These are phyloP conservation scores for Torulaspora pretoriensis DNA, from an alignment of 1,139 yeast genomes.

Conservation along the genomic window DNA sequence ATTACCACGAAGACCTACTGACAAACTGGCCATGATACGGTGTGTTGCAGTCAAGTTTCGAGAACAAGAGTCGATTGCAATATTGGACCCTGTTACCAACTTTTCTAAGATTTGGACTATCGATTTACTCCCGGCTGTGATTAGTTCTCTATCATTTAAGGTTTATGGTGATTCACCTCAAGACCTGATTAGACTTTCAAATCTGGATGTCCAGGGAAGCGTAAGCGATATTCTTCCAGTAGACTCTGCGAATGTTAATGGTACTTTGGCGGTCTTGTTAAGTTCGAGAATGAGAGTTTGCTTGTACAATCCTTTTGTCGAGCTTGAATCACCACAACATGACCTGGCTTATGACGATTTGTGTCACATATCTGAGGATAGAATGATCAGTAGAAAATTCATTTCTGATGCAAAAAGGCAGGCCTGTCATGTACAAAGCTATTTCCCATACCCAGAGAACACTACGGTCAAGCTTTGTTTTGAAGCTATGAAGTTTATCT, in stretches of 20 bases:
- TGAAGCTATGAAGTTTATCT: conserved; percentile 20
- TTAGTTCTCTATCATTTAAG: conserved; percentile 29
- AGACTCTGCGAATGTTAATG: conserved; percentile 22
- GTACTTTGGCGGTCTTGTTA: conserved; percentile 33
- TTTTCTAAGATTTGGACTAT: conserved; percentile 52
- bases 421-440: conserved; percentile 14
- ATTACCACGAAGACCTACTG: conserved; percentile 30
- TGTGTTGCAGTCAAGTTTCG: conserved; percentile 45
- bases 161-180: conserved; percentile 32
- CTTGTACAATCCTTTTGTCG: conserved; percentile 63
- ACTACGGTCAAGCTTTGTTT: conserved; percentile 18
- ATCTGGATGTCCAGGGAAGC: conserved; percentile 31
- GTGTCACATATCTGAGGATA: conserved; percentile 12
- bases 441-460: conserved; percentile 20
- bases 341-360: conserved; percentile 34
- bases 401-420: not conserved
- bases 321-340: conserved; percentile 46
- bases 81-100: conserved; percentile 37
- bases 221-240: conserved; percentile 21
- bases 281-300: conserved; percentile 42
- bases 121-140: conserved; percentile 34
- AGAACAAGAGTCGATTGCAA: conserved; percentile 57
- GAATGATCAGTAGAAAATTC: conserved; percentile 14
- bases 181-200: conserved; percentile 21
- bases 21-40: conserved; percentile 39